phyloP scores from a whole-genome alignment of 331 rosid species.

The Rhamnella rubrinervis region DNA sequence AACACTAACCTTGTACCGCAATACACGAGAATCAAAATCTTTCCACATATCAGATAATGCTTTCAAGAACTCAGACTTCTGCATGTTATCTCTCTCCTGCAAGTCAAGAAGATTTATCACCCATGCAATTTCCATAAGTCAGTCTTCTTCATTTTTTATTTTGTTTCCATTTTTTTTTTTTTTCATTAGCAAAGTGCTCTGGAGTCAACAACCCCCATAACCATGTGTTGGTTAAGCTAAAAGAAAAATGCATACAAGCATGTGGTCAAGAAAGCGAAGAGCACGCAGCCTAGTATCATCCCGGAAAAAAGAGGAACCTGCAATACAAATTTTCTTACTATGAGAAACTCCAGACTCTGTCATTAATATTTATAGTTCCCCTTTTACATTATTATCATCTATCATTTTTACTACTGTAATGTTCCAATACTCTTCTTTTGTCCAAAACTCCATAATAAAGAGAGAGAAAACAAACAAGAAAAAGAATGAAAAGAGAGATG shows the following conservation, averaged over 20 bases:
- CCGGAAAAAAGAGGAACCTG: conserved; percentile 92
- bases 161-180: background rate
- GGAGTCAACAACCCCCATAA: conserved; percentile 10
- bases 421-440: background rate
- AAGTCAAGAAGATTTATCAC: conserved; percentile 28
- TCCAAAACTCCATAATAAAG: conserved; percentile 3
- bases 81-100: conserved; percentile 99
- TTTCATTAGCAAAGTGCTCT: conserved; percentile 11
- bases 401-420: background rate
- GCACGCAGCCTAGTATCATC: conserved; percentile 98
- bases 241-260: conserved; percentile 77
- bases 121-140: conserved; percentile 15
- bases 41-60: conserved; percentile 99
- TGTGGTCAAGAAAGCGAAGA: conserved; percentile 97
- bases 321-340: conserved; percentile 18
- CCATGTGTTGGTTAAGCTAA: conserved; percentile 28
- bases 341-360: no score
- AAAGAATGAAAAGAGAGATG: no score
- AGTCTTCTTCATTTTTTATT: background rate
- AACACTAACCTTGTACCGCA: conserved; percentile 89
- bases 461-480: background rate
- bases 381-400: no score
- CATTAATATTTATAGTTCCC: no score
- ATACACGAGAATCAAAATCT: conserved; percentile 94
- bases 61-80: conserved; percentile 93